Evolutionary conservation across 148 eudicot genomes (phyloP), one percentile per base, ranked within the genome.

Genomic region (Rhododendron simsii): DNA sequence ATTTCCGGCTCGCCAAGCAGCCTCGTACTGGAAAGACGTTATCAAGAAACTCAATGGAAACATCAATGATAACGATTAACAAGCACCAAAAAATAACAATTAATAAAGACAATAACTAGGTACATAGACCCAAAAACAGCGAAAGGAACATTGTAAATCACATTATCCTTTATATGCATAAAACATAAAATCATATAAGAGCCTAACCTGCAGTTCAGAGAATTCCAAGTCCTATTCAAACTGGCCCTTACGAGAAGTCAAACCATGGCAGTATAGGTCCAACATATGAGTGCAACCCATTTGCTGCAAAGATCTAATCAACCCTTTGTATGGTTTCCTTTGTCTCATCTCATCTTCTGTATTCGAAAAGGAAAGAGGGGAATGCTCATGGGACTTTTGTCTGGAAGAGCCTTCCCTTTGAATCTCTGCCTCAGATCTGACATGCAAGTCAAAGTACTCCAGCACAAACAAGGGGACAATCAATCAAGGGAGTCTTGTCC

Each of bases 1-100:
- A 90, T 95, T 95, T 84, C 99, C 96, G 0, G 95, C 91, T 63
- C 95, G 98, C 99, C 99, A 97, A 86, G 99, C 99, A 87, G 98
- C 96, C 90, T 97, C 98, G 85, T 95, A 97, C 99, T 97, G 90
- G 90, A 90, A 86, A 84, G 57, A 59, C 41, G 79, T 5, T 57
- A 30, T 28, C 84, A 57, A 81, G 13, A n/a, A 10, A 18, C 59
- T 61, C 73, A 87, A 20, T 35, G 41, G 63, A 11, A 78, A 5
- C 35, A 77, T 33, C 39, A 82, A 59, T 45, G 83, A 16, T n/a
- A 28, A 53, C 21, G 12, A 81, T 14, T 55, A 57, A 67, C 69
- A 88, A 57, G 11, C 69, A 37, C 44, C 61, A 83, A 8, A 4
- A 79, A 80, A 50, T 18, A 7, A 67, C 3, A 51, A 63, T 35